Conservation (phyloP, 2,329 filamentous ascomycete genomes). For the Harringtonia aguacate region DNA sequence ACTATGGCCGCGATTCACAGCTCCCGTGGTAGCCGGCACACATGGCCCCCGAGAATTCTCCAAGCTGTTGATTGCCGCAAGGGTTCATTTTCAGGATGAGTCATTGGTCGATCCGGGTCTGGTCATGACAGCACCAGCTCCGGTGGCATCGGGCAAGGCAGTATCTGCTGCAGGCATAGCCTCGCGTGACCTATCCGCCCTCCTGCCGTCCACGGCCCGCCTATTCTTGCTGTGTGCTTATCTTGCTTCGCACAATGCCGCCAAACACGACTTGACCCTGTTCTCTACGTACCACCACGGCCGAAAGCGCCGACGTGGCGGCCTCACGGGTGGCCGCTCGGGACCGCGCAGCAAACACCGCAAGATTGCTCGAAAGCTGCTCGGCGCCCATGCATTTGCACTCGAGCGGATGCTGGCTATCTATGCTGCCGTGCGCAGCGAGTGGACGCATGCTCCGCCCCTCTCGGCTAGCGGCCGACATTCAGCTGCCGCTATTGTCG, state of each 20-base stretch:
- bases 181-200: slow-evolving; percentile 29
- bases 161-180: slow-evolving; percentile 29
- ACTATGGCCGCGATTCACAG: slow-evolving; percentile 78
- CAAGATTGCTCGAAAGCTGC: slow-evolving; percentile 65
- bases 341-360: slow-evolving; percentile 41
- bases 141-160: slow-evolving; percentile 13
- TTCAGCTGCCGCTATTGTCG: slow-evolving; percentile 23
- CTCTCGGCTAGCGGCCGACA: slow-evolving; percentile 10
- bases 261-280: slow-evolving; percentile 60
- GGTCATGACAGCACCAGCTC: slow-evolving; percentile 17
- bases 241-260: slow-evolving; percentile 69
- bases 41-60: slow-evolving; percentile 73
- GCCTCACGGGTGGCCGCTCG: slow-evolving; percentile 21
- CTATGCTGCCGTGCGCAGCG: slow-evolving; percentile 52
- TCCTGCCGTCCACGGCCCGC: slow-evolving; percentile 63
- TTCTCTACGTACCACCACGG: slow-evolving; percentile 62
- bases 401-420: slow-evolving; percentile 72
- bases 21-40: slow-evolving; percentile 64
- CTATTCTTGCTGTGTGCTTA: slow-evolving; percentile 68
- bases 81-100: slow-evolving; percentile 63
- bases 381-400: slow-evolving; percentile 67
- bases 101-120: slow-evolving; percentile 57
- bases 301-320: slow-evolving; percentile 37
- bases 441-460: slow-evolving; percentile 33
- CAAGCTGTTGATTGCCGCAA: slow-evolving; percentile 62